Evolutionary conservation across 2,329 filamentous ascomycete genomes (phyloP).

Genomic region (Tolypocladium nubicola): DNA sequence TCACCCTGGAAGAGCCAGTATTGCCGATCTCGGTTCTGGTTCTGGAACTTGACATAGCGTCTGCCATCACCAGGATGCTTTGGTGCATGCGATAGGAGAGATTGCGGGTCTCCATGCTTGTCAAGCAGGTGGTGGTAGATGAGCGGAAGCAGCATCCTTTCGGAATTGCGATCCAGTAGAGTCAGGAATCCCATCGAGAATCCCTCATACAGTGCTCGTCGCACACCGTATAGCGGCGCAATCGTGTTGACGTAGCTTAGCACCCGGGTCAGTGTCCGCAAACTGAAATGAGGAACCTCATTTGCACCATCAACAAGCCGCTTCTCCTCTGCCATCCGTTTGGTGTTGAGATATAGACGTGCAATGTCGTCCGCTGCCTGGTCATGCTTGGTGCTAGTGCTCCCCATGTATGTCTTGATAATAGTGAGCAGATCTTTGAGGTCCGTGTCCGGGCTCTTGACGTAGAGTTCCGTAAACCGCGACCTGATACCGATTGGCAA

Average conservation of each 20-base stretch:
- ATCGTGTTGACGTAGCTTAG: slow-evolving; percentile 83
- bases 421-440: slow-evolving; percentile 79
- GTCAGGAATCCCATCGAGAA: slow-evolving; percentile 98
- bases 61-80: slow-evolving; percentile 66
- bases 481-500: slow-evolving; percentile 80
- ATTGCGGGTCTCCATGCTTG: slow-evolving; percentile 53
- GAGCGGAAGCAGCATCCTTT: slow-evolving; percentile 65
- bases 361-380: slow-evolving; percentile 73
- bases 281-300: slow-evolving; percentile 92
- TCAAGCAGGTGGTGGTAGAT: slow-evolving; percentile 73
- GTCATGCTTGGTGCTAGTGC: slow-evolving; percentile 59
- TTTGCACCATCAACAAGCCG: slow-evolving; percentile 82
- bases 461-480: slow-evolving; percentile 91
- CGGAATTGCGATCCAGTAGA: slow-evolving; percentile 71
- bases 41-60: slow-evolving; percentile 69
- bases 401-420: slow-evolving; percentile 77
- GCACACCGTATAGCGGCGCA: slow-evolving; percentile 70
- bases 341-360: slow-evolving; percentile 78
- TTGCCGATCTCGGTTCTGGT: slow-evolving; percentile 53
- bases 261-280: slow-evolving; percentile 84
- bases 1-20: slow-evolving; percentile 83
- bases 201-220: slow-evolving; percentile 82
- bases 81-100: slow-evolving; percentile 68
- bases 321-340: slow-evolving; percentile 70
- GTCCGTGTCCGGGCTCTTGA: slow-evolving; percentile 80